A percentile compares a stretch with the other conserved stretches of the same genome.
phyloP scores from a whole-genome alignment of 371 early-diverging fungal species.

The Funneliformis caledonium region DNA sequence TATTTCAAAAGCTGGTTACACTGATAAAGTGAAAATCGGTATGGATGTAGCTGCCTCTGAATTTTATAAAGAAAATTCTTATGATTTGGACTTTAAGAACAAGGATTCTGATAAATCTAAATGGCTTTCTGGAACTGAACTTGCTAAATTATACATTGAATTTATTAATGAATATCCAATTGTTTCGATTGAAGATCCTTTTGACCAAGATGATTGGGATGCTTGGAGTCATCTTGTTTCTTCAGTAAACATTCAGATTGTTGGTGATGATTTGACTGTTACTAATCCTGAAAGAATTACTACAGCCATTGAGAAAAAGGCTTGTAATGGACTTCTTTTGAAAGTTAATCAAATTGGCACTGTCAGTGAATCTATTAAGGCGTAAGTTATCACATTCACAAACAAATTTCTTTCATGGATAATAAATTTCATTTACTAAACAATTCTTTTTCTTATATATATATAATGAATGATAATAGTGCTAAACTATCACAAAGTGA shows the following conservation, averaged over 20 bases:
- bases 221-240: conserved; percentile 84
- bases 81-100: conserved; percentile 97
- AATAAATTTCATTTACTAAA: conserved; percentile 9
- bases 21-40: conserved; percentile 94
- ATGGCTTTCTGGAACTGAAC: conserved; percentile 76
- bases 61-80: conserved; percentile 95
- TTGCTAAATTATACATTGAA: conserved; percentile 84
- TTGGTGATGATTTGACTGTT: conserved; percentile 99
- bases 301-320: conserved; percentile 90
- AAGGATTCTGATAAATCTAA: conserved; percentile 79
- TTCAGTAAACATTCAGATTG: conserved; percentile 81
- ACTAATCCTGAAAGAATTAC: conserved; percentile 96
- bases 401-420: background rate
- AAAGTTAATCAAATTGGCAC: conserved; percentile 99
- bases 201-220: conserved; percentile 98
- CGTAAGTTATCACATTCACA: conserved; percentile 48
- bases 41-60: conserved; percentile 99
- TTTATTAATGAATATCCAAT: conserved; percentile 92
- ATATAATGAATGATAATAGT: conserved; percentile 45
- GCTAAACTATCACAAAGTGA: conserved; percentile 72
- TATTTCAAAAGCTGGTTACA: conserved; percentile 92
- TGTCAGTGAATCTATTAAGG: conserved; percentile 94
- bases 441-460: conserved; percentile 17
- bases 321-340: conserved; percentile 95
- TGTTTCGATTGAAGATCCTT: conserved; percentile 99